Evolutionary conservation across 306 rosid species (phyloP).

Genomic region (Cercis canadensis): DNA sequence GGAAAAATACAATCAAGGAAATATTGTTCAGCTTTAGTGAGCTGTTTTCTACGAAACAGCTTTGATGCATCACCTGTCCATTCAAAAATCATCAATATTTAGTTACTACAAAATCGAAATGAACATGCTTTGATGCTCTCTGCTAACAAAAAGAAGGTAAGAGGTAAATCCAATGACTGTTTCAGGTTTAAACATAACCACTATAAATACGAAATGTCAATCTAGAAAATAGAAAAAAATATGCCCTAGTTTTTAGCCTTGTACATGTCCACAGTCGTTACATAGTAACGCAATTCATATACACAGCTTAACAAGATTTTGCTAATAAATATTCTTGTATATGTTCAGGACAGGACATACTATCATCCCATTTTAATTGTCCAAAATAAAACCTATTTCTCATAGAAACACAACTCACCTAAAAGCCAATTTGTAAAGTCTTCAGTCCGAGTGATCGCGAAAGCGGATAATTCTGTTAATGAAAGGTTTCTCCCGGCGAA

Average conservation of each 20-base stretch:
- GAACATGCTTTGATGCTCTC: too few relatives aligned
- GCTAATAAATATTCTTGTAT: neutral
- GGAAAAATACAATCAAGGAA: too few relatives aligned
- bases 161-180: constrained; percentile 5
- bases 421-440: constrained; percentile 27
- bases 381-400: constrained; percentile 16
- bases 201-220: too few relatives aligned
- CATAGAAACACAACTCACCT: constrained; percentile 39
- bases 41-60: neutral
- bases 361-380: constrained; percentile 19
- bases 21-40: neutral
- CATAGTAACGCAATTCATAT: too few relatives aligned
- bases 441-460: constrained; percentile 75
- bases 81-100: neutral
- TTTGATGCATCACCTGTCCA: neutral
- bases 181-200: constrained; percentile 20
- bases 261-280: neutral
- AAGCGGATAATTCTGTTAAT: constrained; percentile 67
- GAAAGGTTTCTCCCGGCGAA: constrained; percentile 69
- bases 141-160: too few relatives aligned
- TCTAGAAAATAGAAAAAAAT: too few relatives aligned
- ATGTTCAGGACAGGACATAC: neutral
- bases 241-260: neutral
- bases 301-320: neutral
- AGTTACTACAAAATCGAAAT: constrained; percentile 10